Percentiles rank a stretch among this genome's conserved stretches.
These are phyloP conservation scores for Colletotrichum zoysiae DNA, from an alignment of 2,329 filamentous ascomycete species.

Conservation along the genomic window DNA sequence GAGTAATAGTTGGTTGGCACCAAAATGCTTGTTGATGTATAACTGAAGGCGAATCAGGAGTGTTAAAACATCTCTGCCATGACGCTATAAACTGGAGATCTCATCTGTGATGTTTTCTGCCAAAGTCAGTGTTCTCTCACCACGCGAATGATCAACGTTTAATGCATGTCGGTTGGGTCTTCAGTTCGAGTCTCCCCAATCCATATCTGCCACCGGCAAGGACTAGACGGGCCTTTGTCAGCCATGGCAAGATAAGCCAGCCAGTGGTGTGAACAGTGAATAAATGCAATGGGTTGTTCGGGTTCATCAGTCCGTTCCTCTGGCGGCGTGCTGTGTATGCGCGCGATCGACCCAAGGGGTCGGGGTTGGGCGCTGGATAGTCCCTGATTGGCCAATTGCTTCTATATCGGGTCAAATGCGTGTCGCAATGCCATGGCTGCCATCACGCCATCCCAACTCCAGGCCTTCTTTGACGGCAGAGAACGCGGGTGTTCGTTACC, in stretches of 20 bases:
- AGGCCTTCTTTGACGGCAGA: constrained; percentile 27
- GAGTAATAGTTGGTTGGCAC: neutral
- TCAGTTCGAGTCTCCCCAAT: neutral
- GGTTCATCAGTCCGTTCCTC: too few species aligned
- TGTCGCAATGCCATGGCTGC: constrained; percentile 43
- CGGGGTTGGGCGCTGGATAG: neutral
- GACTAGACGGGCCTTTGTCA: neutral
- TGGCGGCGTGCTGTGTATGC: too few species aligned
- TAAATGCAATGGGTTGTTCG: neutral
- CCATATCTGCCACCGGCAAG: neutral
- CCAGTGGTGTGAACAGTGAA: neutral
- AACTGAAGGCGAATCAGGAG: too few species aligned
- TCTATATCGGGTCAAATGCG: neutral
- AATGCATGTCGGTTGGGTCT: neutral
- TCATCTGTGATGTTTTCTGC: neutral
- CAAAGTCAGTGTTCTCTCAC: neutral
- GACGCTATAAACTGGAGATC: too few species aligned
- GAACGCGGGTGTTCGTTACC: neutral
- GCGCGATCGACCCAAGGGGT: neutral
- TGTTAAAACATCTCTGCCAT: neutral
- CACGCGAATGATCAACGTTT: too few species aligned
- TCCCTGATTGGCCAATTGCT: constrained; percentile 27
- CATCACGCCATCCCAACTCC: constrained; percentile 39
- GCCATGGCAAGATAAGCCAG: neutral
- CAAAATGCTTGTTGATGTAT: neutral